phyloP scores from a whole-genome alignment of 2,329 filamentous ascomycete species.

The Keithomyces neogunnii region DNA sequence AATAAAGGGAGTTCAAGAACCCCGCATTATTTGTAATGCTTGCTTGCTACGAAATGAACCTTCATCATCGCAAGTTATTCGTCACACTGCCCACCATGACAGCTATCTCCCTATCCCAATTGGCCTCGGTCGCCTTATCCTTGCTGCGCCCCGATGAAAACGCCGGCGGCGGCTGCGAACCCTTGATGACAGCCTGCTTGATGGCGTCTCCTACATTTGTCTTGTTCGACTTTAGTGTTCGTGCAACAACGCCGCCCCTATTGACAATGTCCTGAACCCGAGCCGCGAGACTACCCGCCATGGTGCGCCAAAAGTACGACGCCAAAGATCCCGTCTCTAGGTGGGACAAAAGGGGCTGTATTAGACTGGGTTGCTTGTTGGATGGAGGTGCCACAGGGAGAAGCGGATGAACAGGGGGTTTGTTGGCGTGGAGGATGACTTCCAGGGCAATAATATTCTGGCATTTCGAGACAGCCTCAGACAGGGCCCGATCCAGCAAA shows the following conservation, averaged over 20 bases:
- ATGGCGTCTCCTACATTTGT: constrained; percentile 69
- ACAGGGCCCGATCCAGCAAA: constrained; percentile 69
- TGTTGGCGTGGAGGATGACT: constrained; percentile 60
- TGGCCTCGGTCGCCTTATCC: constrained; percentile 36
- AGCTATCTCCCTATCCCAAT: constrained; percentile 85
- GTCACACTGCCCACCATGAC: constrained; percentile 89
- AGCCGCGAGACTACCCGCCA: constrained; percentile 68
- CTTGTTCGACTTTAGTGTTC: constrained; percentile 70
- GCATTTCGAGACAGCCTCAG: constrained; percentile 74
- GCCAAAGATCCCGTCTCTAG: constrained; percentile 82
- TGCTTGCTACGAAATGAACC: too few species aligned
- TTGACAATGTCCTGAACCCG: constrained; percentile 78
- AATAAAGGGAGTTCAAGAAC: too few species aligned
- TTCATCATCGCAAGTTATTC: constrained; percentile 38
- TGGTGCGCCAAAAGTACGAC: constrained; percentile 87
- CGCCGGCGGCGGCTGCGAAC: constrained; percentile 58
- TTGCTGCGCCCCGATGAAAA: constrained; percentile 34
- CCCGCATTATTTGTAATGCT: too few species aligned
- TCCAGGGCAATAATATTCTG: constrained; percentile 90
- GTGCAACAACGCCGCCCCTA: constrained; percentile 73
- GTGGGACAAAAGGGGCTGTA: constrained; percentile 64
- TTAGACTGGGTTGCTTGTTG: constrained; percentile 40
- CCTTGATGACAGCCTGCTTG: constrained; percentile 72
- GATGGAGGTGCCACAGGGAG: constrained; percentile 32
- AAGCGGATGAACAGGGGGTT: constrained; percentile 61